Conservation (phyloP, 257 asterid species). For the Linderniella brevidens region DNA sequence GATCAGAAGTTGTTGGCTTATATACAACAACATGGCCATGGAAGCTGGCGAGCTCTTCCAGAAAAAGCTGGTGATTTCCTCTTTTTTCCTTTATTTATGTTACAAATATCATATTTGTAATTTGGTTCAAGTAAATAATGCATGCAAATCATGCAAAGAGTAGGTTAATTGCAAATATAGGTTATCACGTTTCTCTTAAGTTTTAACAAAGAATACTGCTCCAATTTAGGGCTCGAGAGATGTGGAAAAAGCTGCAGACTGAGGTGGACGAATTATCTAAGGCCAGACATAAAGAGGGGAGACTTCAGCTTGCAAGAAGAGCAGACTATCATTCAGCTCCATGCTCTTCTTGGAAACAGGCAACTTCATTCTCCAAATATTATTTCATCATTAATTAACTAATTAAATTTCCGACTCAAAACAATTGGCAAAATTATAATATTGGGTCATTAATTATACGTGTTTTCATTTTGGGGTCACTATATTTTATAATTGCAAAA, state of each 20-base stretch:
- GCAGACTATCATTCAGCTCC: background rate
- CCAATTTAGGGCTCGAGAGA: background rate
- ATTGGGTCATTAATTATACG: no score
- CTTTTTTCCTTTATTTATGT: no score
- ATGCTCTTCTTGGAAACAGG: constrained; percentile 4
- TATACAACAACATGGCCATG: constrained; percentile 41
- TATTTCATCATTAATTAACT: background rate
- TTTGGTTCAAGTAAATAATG: no score
- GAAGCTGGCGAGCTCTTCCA: constrained; percentile 55
- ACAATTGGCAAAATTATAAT: background rate
- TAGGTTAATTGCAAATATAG: no score
- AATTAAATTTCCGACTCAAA: background rate
- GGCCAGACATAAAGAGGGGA: constrained; percentile 1
- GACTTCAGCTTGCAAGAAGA: constrained; percentile 1
- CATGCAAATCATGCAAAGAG: no score
- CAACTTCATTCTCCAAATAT: background rate
- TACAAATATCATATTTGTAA: no score
- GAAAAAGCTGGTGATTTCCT: background rate
- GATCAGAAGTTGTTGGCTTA: constrained; percentile 41
- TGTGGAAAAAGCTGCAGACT: constrained; percentile 3
- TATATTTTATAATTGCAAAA: no score
- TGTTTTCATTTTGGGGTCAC: no score
- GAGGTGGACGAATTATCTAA: constrained; percentile 4
- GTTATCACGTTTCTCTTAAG: no score
- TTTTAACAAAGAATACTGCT: no score